Base-by-base conservation (phyloP, 2,329 filamentous ascomycete species). In the Aspergillus cejpii region DNA sequence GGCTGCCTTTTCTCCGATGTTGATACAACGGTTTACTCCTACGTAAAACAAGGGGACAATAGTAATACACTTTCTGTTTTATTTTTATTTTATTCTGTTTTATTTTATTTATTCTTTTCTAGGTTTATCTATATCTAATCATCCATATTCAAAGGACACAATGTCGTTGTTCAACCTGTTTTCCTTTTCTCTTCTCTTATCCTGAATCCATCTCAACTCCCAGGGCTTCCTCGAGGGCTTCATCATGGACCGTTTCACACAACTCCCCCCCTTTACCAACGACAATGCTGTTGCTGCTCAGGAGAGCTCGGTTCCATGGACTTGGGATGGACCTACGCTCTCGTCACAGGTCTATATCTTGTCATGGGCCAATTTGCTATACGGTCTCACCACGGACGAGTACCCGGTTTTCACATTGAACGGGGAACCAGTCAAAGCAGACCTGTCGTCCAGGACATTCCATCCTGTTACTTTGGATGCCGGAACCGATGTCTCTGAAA, bases 361-460 rank as follows among this genome's bases (percentile, higher is more conserved):
- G 39, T 55, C 57, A 29, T 68, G 65, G 63, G 63, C 62, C 21
- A 19, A 46, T 3, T 49, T 65, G 14, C 50, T 67, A 37, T 49
- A 52, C 33, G 49, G 53, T 24, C 59, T 62, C 39, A 66, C 63
- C n/a, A 56, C 55, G 24, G 58, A 64, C 27, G 57, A 64, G 39
- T 47, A 37, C 21, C 63, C 62, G n/a, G 54, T 62, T 14, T 65
- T 68, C 45, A 31, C 45, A 12, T 39, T 64, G 26, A 55, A 66
- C 37, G 54, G 53, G 15, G 38, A 41, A 8, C 54, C 60, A 19
- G 55, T 65, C 33, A 59, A 58, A 45, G 58, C 44, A 39, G 52
- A 64, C 47, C 37, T 57, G 24, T 44, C 41, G 15, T 17, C 51
- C 20, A 45, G 43, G 27, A 52, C 38, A 5, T 52, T 60, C 34